Evolutionary conservation across 257 asterid species (phyloP).

Genomic region (Eucommia ulmoides): DNA sequence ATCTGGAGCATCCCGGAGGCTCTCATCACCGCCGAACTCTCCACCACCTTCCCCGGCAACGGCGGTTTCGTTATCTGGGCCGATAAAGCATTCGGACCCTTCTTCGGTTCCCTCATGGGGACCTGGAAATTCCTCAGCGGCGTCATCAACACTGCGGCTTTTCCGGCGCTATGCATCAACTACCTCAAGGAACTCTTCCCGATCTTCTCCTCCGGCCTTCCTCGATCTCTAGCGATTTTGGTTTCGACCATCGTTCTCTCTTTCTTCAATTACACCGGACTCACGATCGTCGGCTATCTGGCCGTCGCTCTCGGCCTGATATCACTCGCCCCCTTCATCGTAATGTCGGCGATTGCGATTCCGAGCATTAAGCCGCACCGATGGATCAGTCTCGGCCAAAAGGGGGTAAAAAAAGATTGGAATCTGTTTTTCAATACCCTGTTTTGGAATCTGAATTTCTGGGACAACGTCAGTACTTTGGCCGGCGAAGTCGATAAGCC

Average conservation of each 20-base stretch:
- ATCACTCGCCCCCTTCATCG: conserved; percentile 28
- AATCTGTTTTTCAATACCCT: conserved; percentile 55
- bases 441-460: conserved; percentile 64
- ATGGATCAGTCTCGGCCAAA: conserved; percentile 48
- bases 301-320: conserved; percentile 29
- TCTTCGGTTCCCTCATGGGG: conserved; percentile 1
- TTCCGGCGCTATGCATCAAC: neutral
- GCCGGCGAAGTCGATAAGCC: conserved; percentile 72
- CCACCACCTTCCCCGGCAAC: conserved; percentile 1
- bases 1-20: conserved; percentile 2
- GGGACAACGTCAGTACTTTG: conserved; percentile 62
- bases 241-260: neutral
- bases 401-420: conserved; percentile 48
- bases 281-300: conserved; percentile 23
- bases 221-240: neutral
- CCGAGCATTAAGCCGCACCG: conserved; percentile 22
- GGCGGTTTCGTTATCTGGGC: conserved; percentile 2
- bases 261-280: conserved; percentile 21
- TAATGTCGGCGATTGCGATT: conserved; percentile 16
- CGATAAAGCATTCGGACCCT: neutral
- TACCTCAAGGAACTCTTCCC: neutral
- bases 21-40: conserved; percentile 1
- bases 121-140: conserved; percentile 1
- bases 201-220: conserved; percentile 1
- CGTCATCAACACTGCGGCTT: neutral